Evolutionary conservation across 371 early-diverging fungal genomes (phyloP).

Genomic region (Mycotypha africana): DNA sequence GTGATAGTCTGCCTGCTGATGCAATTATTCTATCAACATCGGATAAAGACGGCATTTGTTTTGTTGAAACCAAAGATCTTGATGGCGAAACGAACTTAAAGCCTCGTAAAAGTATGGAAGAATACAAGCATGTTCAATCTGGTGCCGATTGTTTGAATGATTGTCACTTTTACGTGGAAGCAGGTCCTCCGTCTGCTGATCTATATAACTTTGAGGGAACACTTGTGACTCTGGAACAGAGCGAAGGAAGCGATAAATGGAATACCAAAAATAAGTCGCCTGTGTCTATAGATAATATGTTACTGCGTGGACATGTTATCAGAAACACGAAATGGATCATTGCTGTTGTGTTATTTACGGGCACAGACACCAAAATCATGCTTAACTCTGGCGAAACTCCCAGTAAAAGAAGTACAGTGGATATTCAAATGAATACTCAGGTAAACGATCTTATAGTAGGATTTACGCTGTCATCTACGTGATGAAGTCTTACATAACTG

Average conservation of each 20-base stretch:
- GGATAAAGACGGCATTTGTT: slow-evolving; percentile 69
- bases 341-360: slow-evolving; percentile 85
- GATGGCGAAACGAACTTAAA: slow-evolving; percentile 98
- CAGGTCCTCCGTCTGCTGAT: slow-evolving; percentile 69
- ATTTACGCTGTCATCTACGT: not conserved
- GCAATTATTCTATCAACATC: slow-evolving; percentile 76
- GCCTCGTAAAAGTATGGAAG: slow-evolving; percentile 59
- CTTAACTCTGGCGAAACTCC: slow-evolving; percentile 83
- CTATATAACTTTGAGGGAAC: slow-evolving; percentile 60
- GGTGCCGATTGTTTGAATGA: slow-evolving; percentile 59
- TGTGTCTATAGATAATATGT: slow-evolving; percentile 73
- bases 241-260: slow-evolving; percentile 6
- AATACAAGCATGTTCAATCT: slow-evolving; percentile 56
- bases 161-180: slow-evolving; percentile 55
- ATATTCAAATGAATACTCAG: slow-evolving; percentile 84
- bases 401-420: slow-evolving; percentile 86
- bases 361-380: slow-evolving; percentile 90
- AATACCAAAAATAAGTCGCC: slow-evolving; percentile 46
- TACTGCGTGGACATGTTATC: slow-evolving; percentile 87
- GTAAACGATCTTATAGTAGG: slow-evolving; percentile 27
- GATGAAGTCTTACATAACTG: too few relatives aligned
- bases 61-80: slow-evolving; percentile 90
- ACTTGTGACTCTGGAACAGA: slow-evolving; percentile 34
- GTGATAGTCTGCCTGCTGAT: slow-evolving; percentile 92
- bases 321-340: slow-evolving; percentile 88